Percentiles rank a stretch among this genome's conserved stretches.
These are phyloP conservation scores for Russula abietina DNA, from an alignment of 768 basidiomycete genomes.

Conservation along the genomic window DNA sequence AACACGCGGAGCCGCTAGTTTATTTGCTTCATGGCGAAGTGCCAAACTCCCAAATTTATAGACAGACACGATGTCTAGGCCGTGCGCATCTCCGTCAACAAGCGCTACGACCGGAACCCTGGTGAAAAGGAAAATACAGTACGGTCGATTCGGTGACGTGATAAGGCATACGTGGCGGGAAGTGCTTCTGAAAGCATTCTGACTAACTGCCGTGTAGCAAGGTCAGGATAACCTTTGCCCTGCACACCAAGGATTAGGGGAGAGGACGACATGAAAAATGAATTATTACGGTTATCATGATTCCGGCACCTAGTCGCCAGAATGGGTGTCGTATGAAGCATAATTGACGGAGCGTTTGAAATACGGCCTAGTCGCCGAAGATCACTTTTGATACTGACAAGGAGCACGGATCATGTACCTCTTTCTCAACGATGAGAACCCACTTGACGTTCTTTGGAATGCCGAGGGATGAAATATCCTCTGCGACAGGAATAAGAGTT, in stretches of 20 bases:
- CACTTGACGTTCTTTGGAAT: slow-evolving; percentile 53
- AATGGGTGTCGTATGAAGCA: slow-evolving; percentile 43
- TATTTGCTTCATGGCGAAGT: slow-evolving; percentile 64
- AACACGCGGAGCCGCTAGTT: slow-evolving; percentile 60
- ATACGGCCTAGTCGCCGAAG: slow-evolving; percentile 67
- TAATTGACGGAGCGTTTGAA: slow-evolving; percentile 71
- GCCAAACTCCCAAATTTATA: slow-evolving; percentile 75
- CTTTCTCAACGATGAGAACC: slow-evolving; percentile 92
- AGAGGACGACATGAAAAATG: not conserved
- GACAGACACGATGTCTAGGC: slow-evolving; percentile 84
- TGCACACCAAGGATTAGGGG: slow-evolving; percentile 31
- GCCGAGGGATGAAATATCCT: slow-evolving; percentile 61
- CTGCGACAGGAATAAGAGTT: slow-evolving; percentile 68
- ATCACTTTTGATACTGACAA: not conserved
- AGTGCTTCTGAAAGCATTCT: slow-evolving; percentile 63
- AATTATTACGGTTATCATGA: slow-evolving; percentile 66
- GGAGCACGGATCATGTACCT: slow-evolving; percentile 42
- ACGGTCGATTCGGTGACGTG: not conserved
- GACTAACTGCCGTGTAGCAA: slow-evolving; percentile 83
- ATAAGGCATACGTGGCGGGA: slow-evolving; percentile 45
- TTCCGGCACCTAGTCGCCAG: slow-evolving; percentile 51
- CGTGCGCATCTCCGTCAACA: slow-evolving; percentile 90
- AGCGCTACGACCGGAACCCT: slow-evolving; percentile 75
- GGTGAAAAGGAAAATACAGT: not conserved
- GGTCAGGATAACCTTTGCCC: slow-evolving; percentile 97